Conservation (phyloP, 2,329 filamentous ascomycete genomes). For the Tympanopsis confertula region DNA sequence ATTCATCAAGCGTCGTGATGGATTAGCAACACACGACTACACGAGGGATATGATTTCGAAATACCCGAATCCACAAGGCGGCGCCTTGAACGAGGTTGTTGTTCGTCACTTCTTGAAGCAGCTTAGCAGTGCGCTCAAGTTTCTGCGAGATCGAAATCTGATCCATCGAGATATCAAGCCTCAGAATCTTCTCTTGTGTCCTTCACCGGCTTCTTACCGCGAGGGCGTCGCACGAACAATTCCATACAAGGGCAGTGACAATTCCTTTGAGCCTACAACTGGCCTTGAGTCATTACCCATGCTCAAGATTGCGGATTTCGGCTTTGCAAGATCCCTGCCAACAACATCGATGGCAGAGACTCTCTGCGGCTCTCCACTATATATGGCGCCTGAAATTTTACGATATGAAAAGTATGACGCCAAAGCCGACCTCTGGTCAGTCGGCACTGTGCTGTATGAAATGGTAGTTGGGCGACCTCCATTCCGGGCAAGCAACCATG, state of each 20-base stretch:
- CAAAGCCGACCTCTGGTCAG: slow-evolving; percentile 94
- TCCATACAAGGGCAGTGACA: slow-evolving; percentile 65
- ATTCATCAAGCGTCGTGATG: slow-evolving; percentile 90
- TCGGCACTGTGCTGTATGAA: slow-evolving; percentile 88
- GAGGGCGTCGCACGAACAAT: slow-evolving; percentile 42
- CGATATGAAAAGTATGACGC: slow-evolving; percentile 96
- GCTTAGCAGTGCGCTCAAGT: slow-evolving; percentile 80
- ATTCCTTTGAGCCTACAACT: slow-evolving; percentile 69
- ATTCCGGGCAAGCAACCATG: slow-evolving; percentile 85
- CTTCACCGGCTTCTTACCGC: slow-evolving; percentile 61
- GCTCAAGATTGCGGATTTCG: slow-evolving; percentile 96
- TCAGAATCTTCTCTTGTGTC: slow-evolving; percentile 85
- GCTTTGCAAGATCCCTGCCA: slow-evolving; percentile 88
- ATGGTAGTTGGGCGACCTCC: slow-evolving; percentile 87
- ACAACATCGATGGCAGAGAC: slow-evolving; percentile 89
- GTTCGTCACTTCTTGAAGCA: slow-evolving; percentile 94
- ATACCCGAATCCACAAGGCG: slow-evolving; percentile 72
- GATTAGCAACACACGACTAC: slow-evolving; percentile 65
- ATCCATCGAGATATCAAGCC: slow-evolving; percentile 97
- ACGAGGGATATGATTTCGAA: slow-evolving; percentile 85
- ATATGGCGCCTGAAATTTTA: slow-evolving; percentile 97
- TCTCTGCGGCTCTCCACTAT: slow-evolving; percentile 87
- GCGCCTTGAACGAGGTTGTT: slow-evolving; percentile 92
- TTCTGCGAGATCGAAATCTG: slow-evolving; percentile 72
- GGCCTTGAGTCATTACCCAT: slow-evolving; percentile 81